phyloP scores from a whole-genome alignment of 768 basidiomycete genomes.

The Lactarius indigo region DNA sequence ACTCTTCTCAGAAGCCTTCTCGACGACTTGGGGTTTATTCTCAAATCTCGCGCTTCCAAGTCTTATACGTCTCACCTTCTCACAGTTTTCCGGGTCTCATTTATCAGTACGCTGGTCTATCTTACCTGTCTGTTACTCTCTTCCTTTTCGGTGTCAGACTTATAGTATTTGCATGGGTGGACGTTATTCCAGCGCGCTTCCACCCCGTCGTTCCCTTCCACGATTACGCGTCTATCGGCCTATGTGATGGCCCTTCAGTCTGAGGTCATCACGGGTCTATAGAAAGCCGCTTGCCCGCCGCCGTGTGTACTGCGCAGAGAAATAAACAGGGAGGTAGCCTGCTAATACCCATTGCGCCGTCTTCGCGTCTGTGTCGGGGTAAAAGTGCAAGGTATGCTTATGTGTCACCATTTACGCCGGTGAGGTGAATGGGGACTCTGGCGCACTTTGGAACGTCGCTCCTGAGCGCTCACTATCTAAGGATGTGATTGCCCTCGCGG shows the following conservation, averaged over 20 bases:
- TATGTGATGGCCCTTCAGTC: slow-evolving; percentile 59
- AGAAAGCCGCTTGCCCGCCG: slow-evolving; percentile 60
- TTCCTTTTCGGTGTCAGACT: not conserved
- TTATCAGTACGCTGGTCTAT: slow-evolving; percentile 55
- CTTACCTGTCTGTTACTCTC: slow-evolving; percentile 34
- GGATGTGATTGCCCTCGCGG: slow-evolving; percentile 44
- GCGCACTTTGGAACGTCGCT: slow-evolving; percentile 50
- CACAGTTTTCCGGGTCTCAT: slow-evolving; percentile 56
- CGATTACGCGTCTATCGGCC: slow-evolving; percentile 51
- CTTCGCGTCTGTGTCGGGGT: not conserved
- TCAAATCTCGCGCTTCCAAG: not conserved
- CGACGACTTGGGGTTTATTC: slow-evolving; percentile 55
- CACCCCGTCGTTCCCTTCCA: slow-evolving; percentile 51
- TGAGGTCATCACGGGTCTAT: slow-evolving; percentile 60
- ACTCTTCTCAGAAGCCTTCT: slow-evolving; percentile 57
- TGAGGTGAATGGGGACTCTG: slow-evolving; percentile 70
- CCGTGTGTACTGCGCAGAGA: slow-evolving; percentile 50
- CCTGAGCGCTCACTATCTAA: slow-evolving; percentile 41
- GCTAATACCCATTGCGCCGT: slow-evolving; percentile 66
- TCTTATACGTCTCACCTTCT: not conserved
- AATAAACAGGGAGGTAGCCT: slow-evolving; percentile 51
- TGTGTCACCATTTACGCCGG: slow-evolving; percentile 56
- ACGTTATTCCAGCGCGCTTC: slow-evolving; percentile 46
- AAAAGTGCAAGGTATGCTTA: not conserved
- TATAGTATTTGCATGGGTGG: slow-evolving; percentile 36